phyloP scores from a whole-genome alignment of 2,329 filamentous ascomycete genomes.

The Claviceps fusiformis region DNA sequence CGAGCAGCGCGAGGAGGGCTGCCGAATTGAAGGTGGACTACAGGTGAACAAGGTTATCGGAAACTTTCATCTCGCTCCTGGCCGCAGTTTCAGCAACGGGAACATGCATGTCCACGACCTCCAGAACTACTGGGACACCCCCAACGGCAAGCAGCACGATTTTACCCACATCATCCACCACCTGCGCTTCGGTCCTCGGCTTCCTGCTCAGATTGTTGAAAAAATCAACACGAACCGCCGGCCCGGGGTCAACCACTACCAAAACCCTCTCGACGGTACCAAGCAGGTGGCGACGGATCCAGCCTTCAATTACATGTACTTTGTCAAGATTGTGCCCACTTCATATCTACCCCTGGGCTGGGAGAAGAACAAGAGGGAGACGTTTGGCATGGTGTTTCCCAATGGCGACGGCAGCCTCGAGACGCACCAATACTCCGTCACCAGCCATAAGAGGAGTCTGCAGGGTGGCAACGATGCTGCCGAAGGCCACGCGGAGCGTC shows the following conservation, averaged over 20 bases:
- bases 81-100: slow-evolving; percentile 87
- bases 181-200: slow-evolving; percentile 82
- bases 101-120: slow-evolving; percentile 97
- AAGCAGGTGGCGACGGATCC: slow-evolving; percentile 66
- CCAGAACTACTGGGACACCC: slow-evolving; percentile 79
- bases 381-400: slow-evolving; percentile 27
- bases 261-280: slow-evolving; percentile 78
- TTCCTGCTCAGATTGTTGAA: slow-evolving; percentile 56
- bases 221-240: slow-evolving; percentile 39
- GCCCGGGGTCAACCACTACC: slow-evolving; percentile 77
- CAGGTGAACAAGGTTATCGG: slow-evolving; percentile 97
- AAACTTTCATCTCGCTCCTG: slow-evolving; percentile 96
- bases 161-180: slow-evolving; percentile 84
- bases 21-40: slow-evolving; percentile 80
- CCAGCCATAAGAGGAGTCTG: slow-evolving; percentile 85
- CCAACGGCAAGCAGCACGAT: slow-evolving; percentile 58
- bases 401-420: slow-evolving; percentile 69
- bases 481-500: slow-evolving; percentile 81
- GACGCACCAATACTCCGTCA: slow-evolving; percentile 97
- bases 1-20: slow-evolving; percentile 79
- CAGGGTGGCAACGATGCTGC: slow-evolving; percentile 69
- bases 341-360: slow-evolving; percentile 88
- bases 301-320: slow-evolving; percentile 97
- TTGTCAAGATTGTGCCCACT: slow-evolving; percentile 94
- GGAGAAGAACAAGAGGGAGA: slow-evolving; percentile 42